These are phyloP conservation scores for Sclerotinia subarctica DNA, from an alignment of 2,329 filamentous ascomycete genomes.

Conservation along the genomic window DNA sequence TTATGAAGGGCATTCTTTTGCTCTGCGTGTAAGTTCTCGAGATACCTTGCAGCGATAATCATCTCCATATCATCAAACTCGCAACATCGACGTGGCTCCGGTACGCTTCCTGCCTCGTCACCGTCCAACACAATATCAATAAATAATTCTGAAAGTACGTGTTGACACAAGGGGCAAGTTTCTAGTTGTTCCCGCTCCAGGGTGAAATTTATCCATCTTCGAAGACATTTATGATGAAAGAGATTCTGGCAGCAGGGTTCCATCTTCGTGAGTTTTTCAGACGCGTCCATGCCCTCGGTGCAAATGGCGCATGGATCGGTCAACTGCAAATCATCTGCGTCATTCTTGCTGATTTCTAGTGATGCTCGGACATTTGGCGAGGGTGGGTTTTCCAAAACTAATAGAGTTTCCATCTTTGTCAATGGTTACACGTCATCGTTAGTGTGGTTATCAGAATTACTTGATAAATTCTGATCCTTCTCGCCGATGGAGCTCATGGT, in stretches of 20 bases:
- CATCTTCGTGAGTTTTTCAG: neutral
- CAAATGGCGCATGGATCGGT: neutral
- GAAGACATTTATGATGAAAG: neutral
- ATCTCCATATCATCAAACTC: neutral
- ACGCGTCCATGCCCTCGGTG: neutral
- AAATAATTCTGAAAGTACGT: neutral
- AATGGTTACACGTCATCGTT: too few relatives aligned
- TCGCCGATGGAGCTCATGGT: neutral
- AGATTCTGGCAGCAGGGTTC: neutral
- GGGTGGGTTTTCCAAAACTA: too few relatives aligned
- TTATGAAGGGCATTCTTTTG: neutral
- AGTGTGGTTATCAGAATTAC: neutral
- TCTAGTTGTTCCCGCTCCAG: too few relatives aligned
- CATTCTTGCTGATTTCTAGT: neutral
- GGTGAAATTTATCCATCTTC: neutral
- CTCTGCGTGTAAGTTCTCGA: neutral
- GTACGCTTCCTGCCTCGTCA: neutral
- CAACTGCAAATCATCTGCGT: neutral
- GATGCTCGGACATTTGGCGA: neutral
- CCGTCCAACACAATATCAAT: neutral
- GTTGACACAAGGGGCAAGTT: neutral
- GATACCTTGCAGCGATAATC: neutral
- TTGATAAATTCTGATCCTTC: neutral
- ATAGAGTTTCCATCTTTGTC: neutral
- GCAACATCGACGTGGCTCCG: neutral